phyloP scores from a whole-genome alignment of 371 early-diverging fungal species.

The Lichtheimia ramosa region DNA sequence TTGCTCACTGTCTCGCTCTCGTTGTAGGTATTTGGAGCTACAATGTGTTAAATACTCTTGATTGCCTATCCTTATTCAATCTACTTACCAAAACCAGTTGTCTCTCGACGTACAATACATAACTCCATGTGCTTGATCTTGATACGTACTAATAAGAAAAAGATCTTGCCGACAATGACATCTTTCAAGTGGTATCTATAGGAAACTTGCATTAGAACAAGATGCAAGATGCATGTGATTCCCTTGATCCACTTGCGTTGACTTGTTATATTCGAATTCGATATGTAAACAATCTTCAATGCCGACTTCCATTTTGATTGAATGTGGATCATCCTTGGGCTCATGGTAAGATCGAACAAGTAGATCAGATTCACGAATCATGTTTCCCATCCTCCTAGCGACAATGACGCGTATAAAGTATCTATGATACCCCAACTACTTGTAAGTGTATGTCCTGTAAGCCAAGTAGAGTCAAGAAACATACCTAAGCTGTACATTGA shows the following conservation, averaged over 20 bases:
- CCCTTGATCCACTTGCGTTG: constrained; percentile 57
- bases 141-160: constrained; percentile 96
- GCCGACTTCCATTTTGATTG: constrained; percentile 96
- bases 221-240: neutral
- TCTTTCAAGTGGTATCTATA: constrained; percentile 89
- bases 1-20: constrained; percentile 97
- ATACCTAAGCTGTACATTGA: constrained; percentile 85
- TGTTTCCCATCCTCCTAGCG: constrained; percentile 75
- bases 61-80: neutral
- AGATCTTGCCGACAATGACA: constrained; percentile 98
- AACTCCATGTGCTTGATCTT: constrained; percentile 99
- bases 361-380: constrained; percentile 76
- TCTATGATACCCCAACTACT: constrained; percentile 24
- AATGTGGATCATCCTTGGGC: constrained; percentile 82
- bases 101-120: constrained; percentile 94
- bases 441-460: neutral
- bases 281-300: constrained; percentile 95
- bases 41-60: neutral
- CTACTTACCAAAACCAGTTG: constrained; percentile 77
- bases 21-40: constrained; percentile 92
- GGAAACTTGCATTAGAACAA: no score
- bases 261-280: constrained; percentile 94
- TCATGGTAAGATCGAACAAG: constrained; percentile 89
- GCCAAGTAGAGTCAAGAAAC: neutral
- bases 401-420: constrained; percentile 89